A percentile compares a stretch with the other conserved stretches of the same genome.
Evolutionary conservation across 805 yeast species (phyloP).

Genomic region (Spencermartinsiella europaea): DNA sequence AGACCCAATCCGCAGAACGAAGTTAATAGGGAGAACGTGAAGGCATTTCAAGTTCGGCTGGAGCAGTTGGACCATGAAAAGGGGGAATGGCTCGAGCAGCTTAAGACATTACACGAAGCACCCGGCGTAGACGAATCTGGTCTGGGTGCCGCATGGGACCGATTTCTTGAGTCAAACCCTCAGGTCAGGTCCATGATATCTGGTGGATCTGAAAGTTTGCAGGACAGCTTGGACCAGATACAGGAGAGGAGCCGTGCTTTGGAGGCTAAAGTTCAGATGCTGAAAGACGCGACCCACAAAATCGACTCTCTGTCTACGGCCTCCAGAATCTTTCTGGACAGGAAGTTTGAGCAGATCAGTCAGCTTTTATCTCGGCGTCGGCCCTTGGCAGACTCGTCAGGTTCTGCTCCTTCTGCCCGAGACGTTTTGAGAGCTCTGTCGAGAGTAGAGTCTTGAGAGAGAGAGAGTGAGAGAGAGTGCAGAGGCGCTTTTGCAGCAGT

Average conservation of each 20-base stretch:
- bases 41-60: conserved; percentile 42
- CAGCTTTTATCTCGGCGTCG: background rate
- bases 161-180: background rate
- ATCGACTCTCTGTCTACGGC: conserved; percentile 20
- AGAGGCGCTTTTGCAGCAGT: no score
- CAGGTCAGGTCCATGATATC: background rate
- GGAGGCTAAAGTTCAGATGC: conserved; percentile 1
- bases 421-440: conserved; percentile 17
- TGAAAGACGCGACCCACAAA: conserved; percentile 21
- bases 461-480: no score
- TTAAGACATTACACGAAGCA: conserved; percentile 7
- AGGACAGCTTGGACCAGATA: background rate
- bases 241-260: background rate
- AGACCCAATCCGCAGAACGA: conserved; percentile 57
- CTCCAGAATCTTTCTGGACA: conserved; percentile 19
- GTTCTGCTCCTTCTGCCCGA: conserved; percentile 4
- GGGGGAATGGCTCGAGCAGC: conserved; percentile 38
- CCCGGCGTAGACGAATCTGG: background rate
- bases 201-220: background rate
- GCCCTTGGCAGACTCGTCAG: background rate
- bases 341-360: conserved; percentile 14
- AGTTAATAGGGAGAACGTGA: conserved; percentile 45
- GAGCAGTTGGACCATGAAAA: conserved; percentile 42
- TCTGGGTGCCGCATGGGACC: background rate
- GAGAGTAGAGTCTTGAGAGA: background rate